These are phyloP conservation scores for Ophiostoma ulmi DNA, from an alignment of 2,329 filamentous ascomycete species.

Conservation along the genomic window DNA sequence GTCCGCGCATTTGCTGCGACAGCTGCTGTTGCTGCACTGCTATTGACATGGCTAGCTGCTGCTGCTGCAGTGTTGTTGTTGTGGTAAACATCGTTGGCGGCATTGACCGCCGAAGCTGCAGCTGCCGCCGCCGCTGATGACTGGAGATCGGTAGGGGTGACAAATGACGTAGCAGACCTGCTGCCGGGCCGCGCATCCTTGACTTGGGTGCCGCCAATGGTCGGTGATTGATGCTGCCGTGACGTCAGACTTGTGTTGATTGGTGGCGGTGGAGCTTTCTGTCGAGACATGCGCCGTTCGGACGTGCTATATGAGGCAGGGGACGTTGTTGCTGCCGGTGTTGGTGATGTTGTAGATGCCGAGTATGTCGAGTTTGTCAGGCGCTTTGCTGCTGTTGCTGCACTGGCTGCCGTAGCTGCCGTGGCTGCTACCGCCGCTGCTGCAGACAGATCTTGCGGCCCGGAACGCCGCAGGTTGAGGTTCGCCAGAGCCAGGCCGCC, in stretches of 20 bases:
- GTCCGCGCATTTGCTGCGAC: constrained; percentile 42
- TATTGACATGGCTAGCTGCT: constrained; percentile 35
- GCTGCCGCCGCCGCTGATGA: constrained; percentile 36
- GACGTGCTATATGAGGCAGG: constrained; percentile 24
- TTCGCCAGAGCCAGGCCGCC: constrained; percentile 52
- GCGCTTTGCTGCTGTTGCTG: constrained; percentile 13
- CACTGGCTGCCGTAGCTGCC: constrained; percentile 16
- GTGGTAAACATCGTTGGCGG: constrained; percentile 38
- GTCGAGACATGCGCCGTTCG: constrained; percentile 31
- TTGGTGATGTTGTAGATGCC: constrained; percentile 24
- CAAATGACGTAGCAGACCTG: constrained; percentile 42
- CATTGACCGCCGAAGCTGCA: constrained; percentile 39
- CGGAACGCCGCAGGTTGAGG: constrained; percentile 44
- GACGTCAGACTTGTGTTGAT: constrained; percentile 36
- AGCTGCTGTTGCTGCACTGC: constrained; percentile 37
- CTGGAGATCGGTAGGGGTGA: constrained; percentile 47
- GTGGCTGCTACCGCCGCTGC: constrained; percentile 28
- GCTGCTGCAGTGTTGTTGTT: constrained; percentile 36
- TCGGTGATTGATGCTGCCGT: constrained; percentile 29
- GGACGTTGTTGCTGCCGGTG: constrained; percentile 23
- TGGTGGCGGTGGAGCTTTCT: constrained; percentile 36
- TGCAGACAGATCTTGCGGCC: constrained; percentile 28
- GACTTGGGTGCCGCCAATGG: neutral
- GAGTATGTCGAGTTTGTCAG: neutral
- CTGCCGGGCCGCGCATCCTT: constrained; percentile 22